Conservation (phyloP, 2,329 filamentous ascomycete genomes). For the Nothopassalora personata region DNA sequence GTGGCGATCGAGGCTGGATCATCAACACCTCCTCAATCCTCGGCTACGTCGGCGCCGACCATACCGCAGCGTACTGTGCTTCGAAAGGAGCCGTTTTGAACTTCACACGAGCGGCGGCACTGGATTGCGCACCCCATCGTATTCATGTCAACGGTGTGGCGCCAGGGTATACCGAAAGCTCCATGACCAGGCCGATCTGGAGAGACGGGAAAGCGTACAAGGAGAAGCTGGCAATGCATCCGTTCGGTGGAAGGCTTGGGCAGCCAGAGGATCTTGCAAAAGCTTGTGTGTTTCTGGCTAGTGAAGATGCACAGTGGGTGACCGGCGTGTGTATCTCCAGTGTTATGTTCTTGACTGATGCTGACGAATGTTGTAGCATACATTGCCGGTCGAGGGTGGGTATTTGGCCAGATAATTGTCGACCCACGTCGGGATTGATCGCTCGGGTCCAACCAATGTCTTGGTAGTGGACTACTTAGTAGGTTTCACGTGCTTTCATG, state of each 20-base stretch:
- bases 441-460: not conserved
- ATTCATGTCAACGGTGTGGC: conserved; percentile 30
- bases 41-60: conserved; percentile 41
- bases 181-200: conserved; percentile 21
- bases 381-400: conserved; percentile 17
- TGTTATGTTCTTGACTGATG: not conserved
- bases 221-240: conserved; percentile 29
- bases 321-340: conserved; percentile 14
- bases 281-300: conserved; percentile 43
- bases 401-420: conserved; percentile 11
- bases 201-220: conserved; percentile 20
- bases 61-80: conserved; percentile 26
- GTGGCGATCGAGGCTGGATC: conserved; percentile 46
- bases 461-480: not conserved
- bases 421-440: too few relatives aligned
- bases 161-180: conserved; percentile 24
- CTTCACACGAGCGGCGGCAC: conserved; percentile 24
- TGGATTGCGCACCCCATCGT: conserved; percentile 26
- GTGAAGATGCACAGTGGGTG: conserved; percentile 33
- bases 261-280: conserved; percentile 40
- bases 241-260: conserved; percentile 31
- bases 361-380: conserved; percentile 12
- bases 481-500: conserved; percentile 9
- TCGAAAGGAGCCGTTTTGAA: conserved; percentile 27
- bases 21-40: conserved; percentile 46